Evolutionary conservation across 2,329 filamentous ascomycete species (phyloP).

Genomic region (Plenodomus tracheiphilus): DNA sequence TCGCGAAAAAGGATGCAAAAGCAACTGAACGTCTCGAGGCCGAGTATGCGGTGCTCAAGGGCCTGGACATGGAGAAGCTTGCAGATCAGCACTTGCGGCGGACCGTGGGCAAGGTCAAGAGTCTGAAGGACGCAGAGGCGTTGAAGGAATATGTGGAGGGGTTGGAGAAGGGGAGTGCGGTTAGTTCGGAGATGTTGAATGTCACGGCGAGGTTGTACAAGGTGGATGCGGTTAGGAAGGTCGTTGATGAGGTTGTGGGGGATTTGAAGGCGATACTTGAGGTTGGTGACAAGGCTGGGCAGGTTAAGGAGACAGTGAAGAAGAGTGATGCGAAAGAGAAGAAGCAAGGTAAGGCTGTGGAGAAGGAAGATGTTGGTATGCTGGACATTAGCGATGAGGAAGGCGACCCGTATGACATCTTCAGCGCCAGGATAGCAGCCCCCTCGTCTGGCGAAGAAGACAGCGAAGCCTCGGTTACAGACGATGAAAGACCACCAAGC

Average conservation of each 20-base stretch:
- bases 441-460: constrained; percentile 42
- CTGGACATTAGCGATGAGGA: constrained; percentile 33
- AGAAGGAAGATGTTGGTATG: constrained; percentile 23
- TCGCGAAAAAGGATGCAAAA: constrained; percentile 48
- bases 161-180: constrained; percentile 45
- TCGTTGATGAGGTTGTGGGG: constrained; percentile 51
- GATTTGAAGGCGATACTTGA: constrained; percentile 47
- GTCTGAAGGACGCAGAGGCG: constrained; percentile 55
- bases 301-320: constrained; percentile 12
- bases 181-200: constrained; percentile 55
- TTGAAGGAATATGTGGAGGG: constrained; percentile 47
- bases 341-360: constrained; percentile 19
- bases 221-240: constrained; percentile 61
- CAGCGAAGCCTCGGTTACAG: constrained; percentile 32
- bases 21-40: constrained; percentile 64
- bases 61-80: constrained; percentile 54
- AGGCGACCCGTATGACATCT: constrained; percentile 38
- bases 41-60: constrained; percentile 63
- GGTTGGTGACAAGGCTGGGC: constrained; percentile 3
- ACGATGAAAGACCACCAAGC: constrained; percentile 36
- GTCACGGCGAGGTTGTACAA: constrained; percentile 64
- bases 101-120: constrained; percentile 60
- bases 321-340: constrained; percentile 10
- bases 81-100: constrained; percentile 61
- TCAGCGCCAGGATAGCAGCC: constrained; percentile 46